Base-by-base conservation (phyloP, 805 yeast genomes). In the Saccharomyces mikatae region DNA sequence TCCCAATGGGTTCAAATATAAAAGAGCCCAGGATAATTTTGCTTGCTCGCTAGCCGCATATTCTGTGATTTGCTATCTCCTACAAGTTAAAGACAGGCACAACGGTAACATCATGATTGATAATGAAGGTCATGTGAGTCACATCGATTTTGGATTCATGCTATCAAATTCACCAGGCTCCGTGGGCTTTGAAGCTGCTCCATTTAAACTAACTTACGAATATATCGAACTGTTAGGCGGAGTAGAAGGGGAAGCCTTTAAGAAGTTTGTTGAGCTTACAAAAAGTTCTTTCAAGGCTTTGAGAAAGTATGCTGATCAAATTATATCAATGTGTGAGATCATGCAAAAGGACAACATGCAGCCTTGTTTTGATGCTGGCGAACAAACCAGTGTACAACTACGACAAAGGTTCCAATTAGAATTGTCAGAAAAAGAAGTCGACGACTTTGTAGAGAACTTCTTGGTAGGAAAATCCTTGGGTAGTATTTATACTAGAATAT, bases 71-170 rank as follows among this genome's bases (percentile, higher is more conserved):
- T 89, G 97, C 57, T 94, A 90, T 61, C 74, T 92, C 46, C 74
- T 94, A 50, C 98, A 92, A 72, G 88, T 94, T 56, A 94, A 94
- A 68, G 99, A 94, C 70, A 81, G 99, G 61, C 99, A 92, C 67
- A 92, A 92, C 67, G 99, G 99, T 65, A 94, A 94, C 69, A 91
- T 94, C 55, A 92, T 94, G 99, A 75, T 92, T 44, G 99, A 94
- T 66, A 83, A 86, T 55, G 96, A 92, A 56, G 99, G 99, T 0
- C 99, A 94, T 66, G 86, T 94, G 11, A 83, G 92, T 48, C 96
- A 89, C 69, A 94, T 94, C 62, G 99, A 94, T 71, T 94, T 94
- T 74, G 99, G 99, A 0, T 92, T 89, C 69, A 71, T 92, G 67
- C 75, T 92, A 2, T 89, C 97, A 0, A 92, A 94, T 66, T 86